Evolutionary conservation across 1,284 basidiomycete species (phyloP).

Genomic region (Hymenochaete sp.): DNA sequence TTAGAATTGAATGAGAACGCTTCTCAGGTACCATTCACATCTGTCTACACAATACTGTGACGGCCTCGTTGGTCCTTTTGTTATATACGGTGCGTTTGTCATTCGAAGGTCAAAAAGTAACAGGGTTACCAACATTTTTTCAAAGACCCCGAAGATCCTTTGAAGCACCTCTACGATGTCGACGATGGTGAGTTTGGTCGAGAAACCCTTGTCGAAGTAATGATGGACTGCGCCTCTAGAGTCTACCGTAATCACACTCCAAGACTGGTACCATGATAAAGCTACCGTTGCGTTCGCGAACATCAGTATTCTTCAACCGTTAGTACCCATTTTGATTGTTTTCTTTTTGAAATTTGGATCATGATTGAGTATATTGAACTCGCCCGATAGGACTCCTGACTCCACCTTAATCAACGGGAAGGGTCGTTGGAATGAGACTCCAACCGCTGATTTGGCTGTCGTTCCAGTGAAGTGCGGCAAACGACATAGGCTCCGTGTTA

Average conservation of each 20-base stretch:
- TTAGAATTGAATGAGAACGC: neutral
- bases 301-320: slow-evolving; percentile 8
- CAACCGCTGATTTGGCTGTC: slow-evolving; percentile 26
- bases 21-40: slow-evolving; percentile 21
- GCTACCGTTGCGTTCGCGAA: slow-evolving; percentile 14
- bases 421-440: slow-evolving; percentile 17
- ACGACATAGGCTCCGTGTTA: slow-evolving; percentile 32
- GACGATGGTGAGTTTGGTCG: slow-evolving; percentile 28
- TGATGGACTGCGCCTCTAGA: neutral
- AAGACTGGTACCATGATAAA: slow-evolving; percentile 18
- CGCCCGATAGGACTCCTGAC: slow-evolving; percentile 13
- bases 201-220: neutral
- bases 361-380: neutral
- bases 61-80: slow-evolving; percentile 1
- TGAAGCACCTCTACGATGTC: slow-evolving; percentile 31
- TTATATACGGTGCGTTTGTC: neutral
- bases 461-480: slow-evolving; percentile 27
- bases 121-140: slow-evolving; percentile 29
- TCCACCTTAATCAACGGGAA: slow-evolving; percentile 42
- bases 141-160: slow-evolving; percentile 33
- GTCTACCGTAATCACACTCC: slow-evolving; percentile 13
- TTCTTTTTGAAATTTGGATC: neutral
- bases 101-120: neutral
- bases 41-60: slow-evolving; percentile 29
- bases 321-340: slow-evolving; percentile 18